Evolutionary conservation across 805 yeast genomes (phyloP).

Genomic region (Sugiyamaella smithiae): DNA sequence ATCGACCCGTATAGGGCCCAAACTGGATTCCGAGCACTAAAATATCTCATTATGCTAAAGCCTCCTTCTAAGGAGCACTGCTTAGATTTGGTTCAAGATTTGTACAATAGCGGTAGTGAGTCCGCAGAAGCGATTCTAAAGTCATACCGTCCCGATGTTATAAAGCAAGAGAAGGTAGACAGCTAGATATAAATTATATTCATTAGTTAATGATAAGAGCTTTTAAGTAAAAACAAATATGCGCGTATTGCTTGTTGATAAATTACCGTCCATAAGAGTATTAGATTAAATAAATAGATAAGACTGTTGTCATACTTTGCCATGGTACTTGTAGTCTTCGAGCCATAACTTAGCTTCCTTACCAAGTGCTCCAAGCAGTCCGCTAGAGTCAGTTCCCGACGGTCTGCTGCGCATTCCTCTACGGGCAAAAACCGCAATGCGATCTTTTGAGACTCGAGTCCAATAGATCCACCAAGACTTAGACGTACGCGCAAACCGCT

Average conservation of each 20-base stretch:
- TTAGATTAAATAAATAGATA: no score
- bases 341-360: slow-evolving; percentile 29
- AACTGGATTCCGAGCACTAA: slow-evolving; percentile 79
- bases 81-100: slow-evolving; percentile 34
- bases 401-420: slow-evolving; percentile 19
- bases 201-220: no score
- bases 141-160: slow-evolving; percentile 27
- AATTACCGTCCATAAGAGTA: no score
- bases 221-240: no score
- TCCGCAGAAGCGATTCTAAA: slow-evolving; percentile 29
- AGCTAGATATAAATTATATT: no score
- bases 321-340: slow-evolving; percentile 25
- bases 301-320: slow-evolving; percentile 17
- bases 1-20: slow-evolving; percentile 79
- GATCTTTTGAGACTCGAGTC: slow-evolving; percentile 21
- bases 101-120: slow-evolving; percentile 24
- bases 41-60: slow-evolving; percentile 77
- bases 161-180: slow-evolving; percentile 8
- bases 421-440: slow-evolving; percentile 27
- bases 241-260: no score
- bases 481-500: slow-evolving; percentile 25
- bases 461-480: slow-evolving; percentile 32
- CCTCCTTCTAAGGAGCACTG: slow-evolving; percentile 68
- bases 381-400: slow-evolving; percentile 15
- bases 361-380: slow-evolving; percentile 28